Conservation (phyloP, 2,329 filamentous ascomycete species). For the Hypoxylon sp. region DNA sequence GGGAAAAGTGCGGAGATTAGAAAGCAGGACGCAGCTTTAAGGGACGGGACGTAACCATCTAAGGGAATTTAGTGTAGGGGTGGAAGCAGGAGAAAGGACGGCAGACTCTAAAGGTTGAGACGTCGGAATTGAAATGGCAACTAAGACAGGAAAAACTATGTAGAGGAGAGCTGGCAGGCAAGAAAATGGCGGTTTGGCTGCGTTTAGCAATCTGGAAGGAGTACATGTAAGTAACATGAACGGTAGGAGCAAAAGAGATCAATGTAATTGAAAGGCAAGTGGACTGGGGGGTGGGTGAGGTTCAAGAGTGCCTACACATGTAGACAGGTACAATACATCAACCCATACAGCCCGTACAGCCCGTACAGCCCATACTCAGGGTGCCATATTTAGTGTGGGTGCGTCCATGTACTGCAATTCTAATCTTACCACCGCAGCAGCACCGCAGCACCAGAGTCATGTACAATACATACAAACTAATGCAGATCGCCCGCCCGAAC, state of each 20-base stretch:
- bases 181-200: slow-evolving; percentile 4
- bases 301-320: background rate
- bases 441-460: background rate
- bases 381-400: slow-evolving; percentile 1
- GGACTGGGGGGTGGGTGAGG: slow-evolving; percentile 6
- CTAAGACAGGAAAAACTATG: slow-evolving; percentile 21
- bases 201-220: slow-evolving; percentile 29
- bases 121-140: slow-evolving; percentile 22
- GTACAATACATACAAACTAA: slow-evolving; percentile 26
- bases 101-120: slow-evolving; percentile 11
- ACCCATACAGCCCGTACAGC: background rate
- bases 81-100: slow-evolving; percentile 10
- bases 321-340: background rate
- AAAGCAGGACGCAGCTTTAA: slow-evolving; percentile 8
- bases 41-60: slow-evolving; percentile 3
- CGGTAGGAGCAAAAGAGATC: slow-evolving; percentile 19
- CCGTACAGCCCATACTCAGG: slow-evolving; percentile 12
- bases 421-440: slow-evolving; percentile 17
- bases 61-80: slow-evolving; percentile 11
- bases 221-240: slow-evolving; percentile 20
- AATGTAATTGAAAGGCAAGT: slow-evolving; percentile 18
- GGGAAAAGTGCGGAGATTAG: slow-evolving; percentile 28
- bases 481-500: slow-evolving; percentile 34
- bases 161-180: slow-evolving; percentile 18
- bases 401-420: slow-evolving; percentile 18